Evolutionary conservation across 1,284 basidiomycete species (phyloP), one percentile per base, ranked within the genome.

Genomic region (Earliella scabrosa): DNA sequence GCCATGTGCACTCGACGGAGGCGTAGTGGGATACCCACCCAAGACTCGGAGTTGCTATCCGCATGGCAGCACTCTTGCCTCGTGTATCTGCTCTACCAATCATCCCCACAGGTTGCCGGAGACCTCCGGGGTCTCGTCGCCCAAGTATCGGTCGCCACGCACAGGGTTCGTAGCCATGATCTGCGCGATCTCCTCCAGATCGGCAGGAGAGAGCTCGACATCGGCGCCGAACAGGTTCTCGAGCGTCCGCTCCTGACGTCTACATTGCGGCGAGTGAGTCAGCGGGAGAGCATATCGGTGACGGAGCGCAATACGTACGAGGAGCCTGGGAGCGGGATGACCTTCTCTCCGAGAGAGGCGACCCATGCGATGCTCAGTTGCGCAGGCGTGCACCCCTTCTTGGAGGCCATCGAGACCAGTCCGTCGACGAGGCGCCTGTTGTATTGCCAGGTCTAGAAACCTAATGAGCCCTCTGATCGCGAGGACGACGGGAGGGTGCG

Each of bases 331-430:
- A 85, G 77, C 0, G 82, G 82, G 50, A 85, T 75, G 47, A 81
- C 74, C 45, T 80, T 78, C 29, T 69, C 68, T 9, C 77, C 79
- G 36, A 80, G 73, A 1, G 73, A 66, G 27, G 72, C 66, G 6
- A 87, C 75, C 84, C 86, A 90, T 0, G 86, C 86, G 38, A 90
- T 73, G 29, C 77, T 76, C n/a, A 90, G 71, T 68, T 88, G 86
- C 0, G 81, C 78, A 0, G 81, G 70, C 0, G 82, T 81, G 26
- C 82, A 66, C 0, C 75, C 75, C 67, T 81, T 83, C 66, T 74
- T 75, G 39, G 68, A 63, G 0, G 83, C 82, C 34, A 87, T 50
- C 8, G 35, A 3, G 11, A 16, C 18, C n/a, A 56, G 27, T 2
- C 43, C 58, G 10, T 53, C 54, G 27, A 50, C 35, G 27, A 56